A percentile compares a stretch with the other conserved stretches of the same genome.
These are phyloP conservation scores for Tillandsia fasciculata DNA, from an alignment of 176 grass and related monocot species.

Conservation along the genomic window DNA sequence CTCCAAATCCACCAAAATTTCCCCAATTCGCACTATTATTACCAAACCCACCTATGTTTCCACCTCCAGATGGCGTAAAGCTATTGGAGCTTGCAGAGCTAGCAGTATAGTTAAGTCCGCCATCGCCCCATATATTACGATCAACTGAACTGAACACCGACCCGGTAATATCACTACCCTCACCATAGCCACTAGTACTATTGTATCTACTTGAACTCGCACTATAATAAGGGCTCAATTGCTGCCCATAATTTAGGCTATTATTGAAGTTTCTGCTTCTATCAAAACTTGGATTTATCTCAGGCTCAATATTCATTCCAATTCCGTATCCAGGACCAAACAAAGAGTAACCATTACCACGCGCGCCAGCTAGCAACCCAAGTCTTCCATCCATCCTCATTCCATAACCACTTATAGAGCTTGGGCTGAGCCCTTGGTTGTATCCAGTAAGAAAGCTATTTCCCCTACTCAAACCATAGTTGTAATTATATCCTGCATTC, in stretches of 20 bases:
- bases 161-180: conserved; percentile 50
- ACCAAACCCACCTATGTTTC: conserved; percentile 20
- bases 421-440: conserved; percentile 50
- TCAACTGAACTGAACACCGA: conserved; percentile 57
- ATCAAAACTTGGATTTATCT: conserved; percentile 45
- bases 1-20: conserved; percentile 25
- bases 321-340: conserved; percentile 65
- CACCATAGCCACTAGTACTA: conserved; percentile 42
- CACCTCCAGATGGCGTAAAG: conserved; percentile 46
- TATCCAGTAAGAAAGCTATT: conserved; percentile 73
- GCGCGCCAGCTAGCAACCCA: conserved; percentile 42
- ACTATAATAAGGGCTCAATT: conserved; percentile 52
- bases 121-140: conserved; percentile 69
- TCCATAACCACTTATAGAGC: conserved; percentile 61
- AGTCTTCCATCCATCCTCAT: conserved; percentile 72
- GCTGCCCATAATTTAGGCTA: conserved; percentile 47
- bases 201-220: conserved; percentile 61
- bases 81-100: conserved; percentile 51
- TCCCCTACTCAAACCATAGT: conserved; percentile 47
- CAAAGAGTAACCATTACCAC: conserved; percentile 31
- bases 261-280: conserved; percentile 39
- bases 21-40: conserved; percentile 39
- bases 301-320: conserved; percentile 55
- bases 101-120: conserved; percentile 34
- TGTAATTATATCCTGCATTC: conserved; percentile 46